A percentile compares a stretch with the other conserved stretches of the same genome.
These are phyloP conservation scores for Penicillium cataractarum DNA, from an alignment of 495 filamentous ascomycete genomes.

Conservation along the genomic window DNA sequence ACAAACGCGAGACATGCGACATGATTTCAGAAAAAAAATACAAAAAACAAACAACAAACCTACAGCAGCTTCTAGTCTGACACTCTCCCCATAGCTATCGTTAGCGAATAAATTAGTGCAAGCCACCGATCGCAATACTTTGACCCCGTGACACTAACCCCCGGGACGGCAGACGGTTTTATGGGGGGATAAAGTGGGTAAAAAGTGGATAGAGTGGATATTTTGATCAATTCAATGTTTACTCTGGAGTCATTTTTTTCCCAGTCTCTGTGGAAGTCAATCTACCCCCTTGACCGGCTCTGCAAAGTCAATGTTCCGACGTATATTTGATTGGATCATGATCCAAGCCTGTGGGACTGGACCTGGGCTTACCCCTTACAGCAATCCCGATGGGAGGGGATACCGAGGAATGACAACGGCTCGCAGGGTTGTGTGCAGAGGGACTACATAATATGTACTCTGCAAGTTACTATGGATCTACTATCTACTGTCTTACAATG, in stretches of 20 bases:
- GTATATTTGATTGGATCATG: background rate
- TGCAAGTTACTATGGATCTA: too few relatives aligned
- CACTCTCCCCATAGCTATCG: too few relatives aligned
- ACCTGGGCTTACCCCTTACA: background rate
- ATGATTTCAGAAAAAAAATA: too few relatives aligned
- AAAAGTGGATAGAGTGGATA: background rate
- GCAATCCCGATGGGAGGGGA: background rate
- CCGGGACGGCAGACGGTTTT: background rate
- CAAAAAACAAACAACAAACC: too few relatives aligned
- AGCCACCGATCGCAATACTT: constrained; percentile 7
- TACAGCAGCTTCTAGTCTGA: too few relatives aligned
- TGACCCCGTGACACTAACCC: constrained; percentile 1
- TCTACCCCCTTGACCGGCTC: constrained; percentile 3
- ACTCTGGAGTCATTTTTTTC: too few relatives aligned
- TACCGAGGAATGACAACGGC: background rate
- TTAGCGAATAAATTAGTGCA: constrained; percentile 6
- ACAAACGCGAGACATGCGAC: background rate
- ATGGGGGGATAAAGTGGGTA: background rate
- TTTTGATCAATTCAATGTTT: too few relatives aligned
- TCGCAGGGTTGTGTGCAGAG: too few relatives aligned
- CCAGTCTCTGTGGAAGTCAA: background rate
- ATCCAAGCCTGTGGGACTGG: background rate
- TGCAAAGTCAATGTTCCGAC: background rate
- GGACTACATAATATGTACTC: too few relatives aligned
- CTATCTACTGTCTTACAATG: background rate